Base-by-base conservation (phyloP, 2,329 filamentous ascomycete species). In the Pseudogymnoascus sp. region DNA sequence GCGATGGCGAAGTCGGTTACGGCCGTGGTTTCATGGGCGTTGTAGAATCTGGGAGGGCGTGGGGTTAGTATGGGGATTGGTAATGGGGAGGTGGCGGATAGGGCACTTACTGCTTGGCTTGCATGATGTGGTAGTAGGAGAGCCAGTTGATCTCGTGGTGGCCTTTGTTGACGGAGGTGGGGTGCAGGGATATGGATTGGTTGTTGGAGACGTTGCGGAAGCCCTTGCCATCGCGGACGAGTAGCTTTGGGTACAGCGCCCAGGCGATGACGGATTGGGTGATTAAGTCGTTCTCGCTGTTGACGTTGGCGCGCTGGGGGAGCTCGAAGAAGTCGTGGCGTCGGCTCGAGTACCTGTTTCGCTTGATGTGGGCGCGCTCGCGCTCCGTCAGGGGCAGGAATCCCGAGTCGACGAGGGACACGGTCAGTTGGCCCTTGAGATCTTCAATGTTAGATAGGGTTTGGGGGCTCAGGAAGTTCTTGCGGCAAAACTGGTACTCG, bases 41-140 rank as follows among this genome's bases (percentile, higher is more conserved):
- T 95, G 67, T 93, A 91, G 69, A 89, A 87, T 64, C 84, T 87
- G 19, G 5, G 19, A 19, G 2, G n/a, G n/a, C 1, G n/a, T 5
- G 45, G 35, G 42, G 14, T 74, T 65, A 75, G 70, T 63, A 60
- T 63, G 14, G 28, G 12, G 5, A 30, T 16, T 35, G 6, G 3
- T 30, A 12, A 7, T 8, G 30, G 5, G 59, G 25, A 60, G n/a
- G 9, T 3, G 5, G 22, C 14, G 49, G 19, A 19, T 19, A 19
- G 19, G 41, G 59, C 73, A 80, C 78, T 82, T 83, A 82, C 87
- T 90, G 77, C 79, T 88, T 92, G 2, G 89, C 89, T 74, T 97
- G 92, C 91, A 97, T 96, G 66, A 97, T 96, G 73, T 96, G 90
- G 76, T 97, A 97, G 74, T 96, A 99, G 0, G 90, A 94, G 49